Conservation (phyloP, 1,139 yeast species). For the Taiozyma onychis region DNA sequence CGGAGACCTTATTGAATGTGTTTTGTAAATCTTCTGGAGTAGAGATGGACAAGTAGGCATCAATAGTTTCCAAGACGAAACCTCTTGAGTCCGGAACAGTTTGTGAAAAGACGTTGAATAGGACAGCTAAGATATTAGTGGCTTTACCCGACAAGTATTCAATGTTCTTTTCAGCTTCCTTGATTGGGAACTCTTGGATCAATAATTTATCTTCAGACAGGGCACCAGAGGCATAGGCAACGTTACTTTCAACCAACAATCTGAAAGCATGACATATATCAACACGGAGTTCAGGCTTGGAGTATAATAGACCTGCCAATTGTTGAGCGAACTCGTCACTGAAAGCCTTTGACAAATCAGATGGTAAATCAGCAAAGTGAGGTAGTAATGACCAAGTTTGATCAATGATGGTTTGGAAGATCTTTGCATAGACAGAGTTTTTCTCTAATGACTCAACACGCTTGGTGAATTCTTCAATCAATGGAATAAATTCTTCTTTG, state of each 20-base stretch:
- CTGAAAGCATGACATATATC: conserved; percentile 77
- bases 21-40: conserved; percentile 57
- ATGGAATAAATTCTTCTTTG: conserved; percentile 59
- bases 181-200: conserved; percentile 55
- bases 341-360: conserved; percentile 60
- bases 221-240: conserved; percentile 56
- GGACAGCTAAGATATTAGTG: conserved; percentile 72
- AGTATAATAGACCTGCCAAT: conserved; percentile 69
- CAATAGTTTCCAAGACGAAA: conserved; percentile 80
- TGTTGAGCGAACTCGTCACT: conserved; percentile 73
- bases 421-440: conserved; percentile 63
- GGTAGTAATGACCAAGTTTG: conserved; percentile 94
- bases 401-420: conserved; percentile 76
- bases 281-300: conserved; percentile 69
- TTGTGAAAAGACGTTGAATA: conserved; percentile 87
- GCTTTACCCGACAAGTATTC: conserved; percentile 62
- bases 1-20: conserved; percentile 85
- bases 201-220: conserved; percentile 50
- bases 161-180: conserved; percentile 50
- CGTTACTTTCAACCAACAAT: conserved; percentile 71
- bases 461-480: conserved; percentile 50
- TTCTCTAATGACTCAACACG: conserved; percentile 31
- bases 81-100: conserved; percentile 82
- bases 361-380: conserved; percentile 81
- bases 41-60: conserved; percentile 71